These are phyloP conservation scores for Circinella minor DNA, from an alignment of 371 early-diverging fungal species.

Conservation along the genomic window DNA sequence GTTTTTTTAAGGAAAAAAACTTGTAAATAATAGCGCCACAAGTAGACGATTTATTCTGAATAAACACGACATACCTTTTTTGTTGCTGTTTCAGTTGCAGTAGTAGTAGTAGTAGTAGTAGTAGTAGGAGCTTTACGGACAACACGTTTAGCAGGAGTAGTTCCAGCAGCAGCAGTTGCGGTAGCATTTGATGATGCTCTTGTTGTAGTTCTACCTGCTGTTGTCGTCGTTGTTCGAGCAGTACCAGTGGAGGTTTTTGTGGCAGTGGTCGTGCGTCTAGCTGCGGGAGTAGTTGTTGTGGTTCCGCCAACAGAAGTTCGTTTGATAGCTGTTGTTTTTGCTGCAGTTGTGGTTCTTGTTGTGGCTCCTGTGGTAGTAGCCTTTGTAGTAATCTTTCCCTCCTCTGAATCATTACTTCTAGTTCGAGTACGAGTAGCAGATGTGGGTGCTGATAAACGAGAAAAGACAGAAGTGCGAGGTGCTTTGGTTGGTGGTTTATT, in stretches of 20 bases:
- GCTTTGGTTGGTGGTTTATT: background rate
- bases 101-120: conserved; percentile 4
- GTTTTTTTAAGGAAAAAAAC: background rate
- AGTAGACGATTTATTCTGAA: background rate
- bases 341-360: conserved; percentile 7
- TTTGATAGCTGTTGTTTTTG: conserved; percentile 7
- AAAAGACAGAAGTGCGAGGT: conserved; percentile 11
- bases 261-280: conserved; percentile 8
- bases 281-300: conserved; percentile 5
- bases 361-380: conserved; percentile 4
- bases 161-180: conserved; percentile 5
- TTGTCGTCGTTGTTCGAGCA: conserved; percentile 1
- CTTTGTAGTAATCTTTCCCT: conserved; percentile 1
- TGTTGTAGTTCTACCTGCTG: conserved; percentile 8
- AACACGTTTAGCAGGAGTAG: conserved; percentile 14
- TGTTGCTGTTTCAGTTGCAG: conserved; percentile 10
- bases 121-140: conserved; percentile 18
- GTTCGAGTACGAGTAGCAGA: conserved; percentile 15
- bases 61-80: background rate
- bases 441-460: conserved; percentile 23
- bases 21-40: background rate
- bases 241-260: conserved; percentile 9
- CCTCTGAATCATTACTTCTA: conserved; percentile 18
- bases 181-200: conserved; percentile 4
- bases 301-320: conserved; percentile 5